Conservation (phyloP, 208 protist species). For the Trypanosomatidae sp. region DNA sequence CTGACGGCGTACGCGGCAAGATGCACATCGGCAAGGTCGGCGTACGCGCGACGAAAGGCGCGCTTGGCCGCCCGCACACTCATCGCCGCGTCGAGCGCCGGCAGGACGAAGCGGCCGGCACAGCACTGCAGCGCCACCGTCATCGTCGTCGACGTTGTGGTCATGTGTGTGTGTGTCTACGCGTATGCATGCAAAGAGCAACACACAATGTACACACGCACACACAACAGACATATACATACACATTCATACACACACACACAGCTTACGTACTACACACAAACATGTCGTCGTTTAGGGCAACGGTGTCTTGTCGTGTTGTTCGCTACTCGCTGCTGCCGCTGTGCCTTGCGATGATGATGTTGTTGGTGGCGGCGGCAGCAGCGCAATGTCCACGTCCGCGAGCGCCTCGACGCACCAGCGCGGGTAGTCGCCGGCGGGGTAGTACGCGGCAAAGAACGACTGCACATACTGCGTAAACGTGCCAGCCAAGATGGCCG, state of each 20-base stretch:
- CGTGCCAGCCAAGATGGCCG: constrained; percentile 54
- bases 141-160: constrained; percentile 5
- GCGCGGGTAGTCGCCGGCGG: constrained; percentile 68
- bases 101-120: constrained; percentile 33
- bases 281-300: too few species aligned
- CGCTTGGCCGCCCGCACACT: constrained; percentile 24
- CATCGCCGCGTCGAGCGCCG: constrained; percentile 12
- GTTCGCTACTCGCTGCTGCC: too few species aligned
- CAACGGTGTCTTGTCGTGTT: too few species aligned
- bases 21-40: constrained; percentile 22
- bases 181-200: too few species aligned
- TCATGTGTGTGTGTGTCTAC: too few species aligned
- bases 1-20: constrained; percentile 31
- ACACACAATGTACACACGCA: background rate
- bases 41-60: constrained; percentile 11
- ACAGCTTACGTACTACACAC: background rate
- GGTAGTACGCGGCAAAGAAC: constrained; percentile 82
- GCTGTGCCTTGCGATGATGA: too few species aligned
- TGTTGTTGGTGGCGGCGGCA: too few species aligned
- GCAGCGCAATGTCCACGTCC: constrained; percentile 66
- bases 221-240: constrained; percentile 5
- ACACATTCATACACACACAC: background rate
- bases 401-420: constrained; percentile 82
- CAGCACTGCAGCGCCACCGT: constrained; percentile 39
- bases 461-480: constrained; percentile 81